Percentiles rank a stretch among this genome's conserved stretches.
phyloP scores from a whole-genome alignment of 768 basidiomycete genomes.

The Leccinum ochraceum region DNA sequence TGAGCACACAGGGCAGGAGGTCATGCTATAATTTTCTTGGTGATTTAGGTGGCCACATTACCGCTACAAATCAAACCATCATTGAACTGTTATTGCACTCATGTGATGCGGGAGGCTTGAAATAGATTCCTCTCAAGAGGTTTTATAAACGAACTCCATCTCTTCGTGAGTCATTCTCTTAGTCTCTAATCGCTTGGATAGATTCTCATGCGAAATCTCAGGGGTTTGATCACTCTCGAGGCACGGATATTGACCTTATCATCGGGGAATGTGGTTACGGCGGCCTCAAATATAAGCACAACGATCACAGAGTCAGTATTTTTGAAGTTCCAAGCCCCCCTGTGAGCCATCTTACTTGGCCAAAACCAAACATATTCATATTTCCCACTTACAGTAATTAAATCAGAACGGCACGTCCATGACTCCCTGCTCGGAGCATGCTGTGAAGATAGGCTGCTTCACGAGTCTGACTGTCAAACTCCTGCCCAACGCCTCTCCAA shows the following conservation, averaged over 20 bases:
- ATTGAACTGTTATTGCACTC: neutral
- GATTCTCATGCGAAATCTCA: constrained; percentile 2
- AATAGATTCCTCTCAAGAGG: neutral
- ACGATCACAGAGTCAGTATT: constrained; percentile 21
- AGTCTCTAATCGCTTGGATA: neutral
- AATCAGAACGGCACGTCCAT: constrained; percentile 16
- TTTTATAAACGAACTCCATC: neutral
- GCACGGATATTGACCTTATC: neutral
- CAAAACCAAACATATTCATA: constrained; percentile 7
- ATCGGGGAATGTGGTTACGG: constrained; percentile 25
- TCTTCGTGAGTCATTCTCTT: neutral
- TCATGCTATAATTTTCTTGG: neutral
- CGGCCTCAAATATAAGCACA: constrained; percentile 7
- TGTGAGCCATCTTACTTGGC: constrained; percentile 9
- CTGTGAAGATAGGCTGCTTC: constrained; percentile 3
- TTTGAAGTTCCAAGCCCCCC: constrained; percentile 19
- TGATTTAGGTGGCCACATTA: neutral
- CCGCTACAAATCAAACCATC: constrained; percentile 2
- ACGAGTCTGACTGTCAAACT: constrained; percentile 19
- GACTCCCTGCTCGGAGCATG: neutral
- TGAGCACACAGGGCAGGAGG: neutral
- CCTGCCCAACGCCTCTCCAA: constrained; percentile 23
- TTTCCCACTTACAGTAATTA: constrained; percentile 9
- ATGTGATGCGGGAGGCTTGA: neutral
- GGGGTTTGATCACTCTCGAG: neutral